Evolutionary conservation across 371 early-diverging fungal genomes (phyloP).

Genomic region (Paramicrosporidium saccamoebae): DNA sequence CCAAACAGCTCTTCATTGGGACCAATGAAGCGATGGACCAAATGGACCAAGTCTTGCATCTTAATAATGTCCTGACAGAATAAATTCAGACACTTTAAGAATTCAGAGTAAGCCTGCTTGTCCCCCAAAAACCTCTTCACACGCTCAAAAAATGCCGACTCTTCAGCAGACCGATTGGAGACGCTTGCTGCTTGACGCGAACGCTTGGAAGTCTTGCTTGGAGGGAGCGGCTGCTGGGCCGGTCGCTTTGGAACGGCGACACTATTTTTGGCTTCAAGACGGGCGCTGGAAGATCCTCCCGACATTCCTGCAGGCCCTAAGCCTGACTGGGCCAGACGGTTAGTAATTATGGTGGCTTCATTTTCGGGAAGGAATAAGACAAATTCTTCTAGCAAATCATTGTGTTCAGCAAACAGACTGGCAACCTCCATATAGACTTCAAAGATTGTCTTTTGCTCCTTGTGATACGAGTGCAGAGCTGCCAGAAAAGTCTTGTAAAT

Average conservation of each 20-base stretch:
- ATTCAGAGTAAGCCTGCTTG: conserved; percentile 67
- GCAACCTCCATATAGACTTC: conserved; percentile 73
- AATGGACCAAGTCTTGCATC: conserved; percentile 37
- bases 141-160: conserved; percentile 63
- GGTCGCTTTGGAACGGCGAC: no score
- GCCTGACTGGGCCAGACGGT: no score
- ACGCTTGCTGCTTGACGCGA: no score
- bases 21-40: conserved; percentile 38
- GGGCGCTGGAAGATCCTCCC: no score
- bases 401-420: conserved; percentile 34
- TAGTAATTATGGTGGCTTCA: no score
- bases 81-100: conserved; percentile 78
- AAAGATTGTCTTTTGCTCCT: conserved; percentile 51
- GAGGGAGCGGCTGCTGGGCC: no score
- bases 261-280: no score
- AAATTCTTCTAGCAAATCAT: conserved; percentile 73
- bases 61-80: conserved; percentile 82
- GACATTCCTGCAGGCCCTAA: no score
- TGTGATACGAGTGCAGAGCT: conserved; percentile 70
- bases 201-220: no score
- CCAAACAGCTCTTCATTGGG: conserved; percentile 43
- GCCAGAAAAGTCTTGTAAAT: conserved; percentile 74
- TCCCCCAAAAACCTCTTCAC: conserved; percentile 50
- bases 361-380: conserved; percentile 83
- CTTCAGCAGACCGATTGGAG: conserved; percentile 17